Conservation (phyloP, 2,329 filamentous ascomycete genomes). For the Arthrobotrys megalospora region DNA sequence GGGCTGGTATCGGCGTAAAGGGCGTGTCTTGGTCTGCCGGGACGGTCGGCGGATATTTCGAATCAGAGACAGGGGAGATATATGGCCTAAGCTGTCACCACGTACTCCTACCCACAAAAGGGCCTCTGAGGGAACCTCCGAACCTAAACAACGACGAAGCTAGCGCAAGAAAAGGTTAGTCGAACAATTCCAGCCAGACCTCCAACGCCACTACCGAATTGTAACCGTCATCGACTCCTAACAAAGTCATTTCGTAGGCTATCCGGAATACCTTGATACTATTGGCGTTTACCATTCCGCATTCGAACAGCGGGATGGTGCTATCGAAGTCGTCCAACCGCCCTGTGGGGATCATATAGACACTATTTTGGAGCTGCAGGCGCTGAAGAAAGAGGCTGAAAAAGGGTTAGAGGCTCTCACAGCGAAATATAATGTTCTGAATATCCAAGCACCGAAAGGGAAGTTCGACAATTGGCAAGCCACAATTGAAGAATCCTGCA, state of each 20-base stretch:
- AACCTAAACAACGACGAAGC: neutral
- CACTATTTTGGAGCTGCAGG: slow-evolving; percentile 11
- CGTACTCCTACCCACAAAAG: slow-evolving; percentile 38
- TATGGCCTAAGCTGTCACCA: slow-evolving; percentile 21
- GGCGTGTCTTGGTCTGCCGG: slow-evolving; percentile 42
- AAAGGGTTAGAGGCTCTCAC: slow-evolving; percentile 11
- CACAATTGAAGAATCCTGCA: neutral
- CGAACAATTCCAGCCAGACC: neutral
- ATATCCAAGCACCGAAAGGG: neutral
- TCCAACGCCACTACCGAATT: neutral
- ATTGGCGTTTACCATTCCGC: neutral
- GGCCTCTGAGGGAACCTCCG: slow-evolving; percentile 9
- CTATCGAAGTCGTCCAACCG: slow-evolving; percentile 12
- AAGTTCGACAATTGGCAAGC: slow-evolving; percentile 17
- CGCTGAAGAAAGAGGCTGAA: slow-evolving; percentile 10
- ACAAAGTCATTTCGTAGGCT: neutral
- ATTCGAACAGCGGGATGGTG: neutral
- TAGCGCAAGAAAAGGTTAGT: slow-evolving; percentile 18
- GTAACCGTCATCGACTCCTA: neutral
- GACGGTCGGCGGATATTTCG: slow-evolving; percentile 28
- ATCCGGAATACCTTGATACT: neutral
- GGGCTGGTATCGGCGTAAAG: slow-evolving; percentile 22
- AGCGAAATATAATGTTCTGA: slow-evolving; percentile 12
- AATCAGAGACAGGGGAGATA: neutral
- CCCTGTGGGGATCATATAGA: slow-evolving; percentile 23